phyloP scores from a whole-genome alignment of 345 rosid species.

The Lepidium aucheri region DNA sequence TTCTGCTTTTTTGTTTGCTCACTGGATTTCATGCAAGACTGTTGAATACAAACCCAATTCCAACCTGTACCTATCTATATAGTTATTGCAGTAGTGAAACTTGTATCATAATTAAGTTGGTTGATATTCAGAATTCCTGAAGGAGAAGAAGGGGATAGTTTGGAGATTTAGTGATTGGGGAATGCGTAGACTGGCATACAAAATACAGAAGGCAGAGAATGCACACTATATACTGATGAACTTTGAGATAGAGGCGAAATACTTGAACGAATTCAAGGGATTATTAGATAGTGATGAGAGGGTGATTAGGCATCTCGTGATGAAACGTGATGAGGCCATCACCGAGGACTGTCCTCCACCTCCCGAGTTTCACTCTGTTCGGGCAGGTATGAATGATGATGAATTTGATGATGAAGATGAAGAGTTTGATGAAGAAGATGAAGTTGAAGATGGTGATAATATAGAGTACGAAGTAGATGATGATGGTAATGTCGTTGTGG shows the following conservation, averaged over 20 bases:
- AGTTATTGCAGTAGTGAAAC: neutral
- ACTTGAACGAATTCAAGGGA: constrained; percentile 71
- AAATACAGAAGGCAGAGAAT: constrained; percentile 68
- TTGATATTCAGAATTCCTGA: constrained; percentile 49
- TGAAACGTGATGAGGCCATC: constrained; percentile 71
- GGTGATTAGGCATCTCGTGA: constrained; percentile 84
- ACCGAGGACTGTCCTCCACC: constrained; percentile 82
- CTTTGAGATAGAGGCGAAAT: constrained; percentile 81
- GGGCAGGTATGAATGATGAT: constrained; percentile 35
- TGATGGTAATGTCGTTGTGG: constrained; percentile 30
- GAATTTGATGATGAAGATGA: constrained; percentile 53
- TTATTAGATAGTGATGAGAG: constrained; percentile 78
- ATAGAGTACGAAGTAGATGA: constrained; percentile 25
- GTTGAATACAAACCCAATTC: neutral
- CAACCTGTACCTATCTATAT: neutral
- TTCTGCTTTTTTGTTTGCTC: neutral
- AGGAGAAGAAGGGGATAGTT: constrained; percentile 72
- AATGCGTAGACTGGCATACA: constrained; percentile 77
- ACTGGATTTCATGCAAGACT: neutral
- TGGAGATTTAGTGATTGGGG: constrained; percentile 97
- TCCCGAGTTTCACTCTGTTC: constrained; percentile 61
- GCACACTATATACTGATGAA: constrained; percentile 92
- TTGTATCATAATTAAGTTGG: neutral
- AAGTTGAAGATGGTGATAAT: constrained; percentile 25
- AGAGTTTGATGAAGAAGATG: constrained; percentile 32